Conservation (phyloP, 306 rosid species). For the Ochetophila trinervis region DNA sequence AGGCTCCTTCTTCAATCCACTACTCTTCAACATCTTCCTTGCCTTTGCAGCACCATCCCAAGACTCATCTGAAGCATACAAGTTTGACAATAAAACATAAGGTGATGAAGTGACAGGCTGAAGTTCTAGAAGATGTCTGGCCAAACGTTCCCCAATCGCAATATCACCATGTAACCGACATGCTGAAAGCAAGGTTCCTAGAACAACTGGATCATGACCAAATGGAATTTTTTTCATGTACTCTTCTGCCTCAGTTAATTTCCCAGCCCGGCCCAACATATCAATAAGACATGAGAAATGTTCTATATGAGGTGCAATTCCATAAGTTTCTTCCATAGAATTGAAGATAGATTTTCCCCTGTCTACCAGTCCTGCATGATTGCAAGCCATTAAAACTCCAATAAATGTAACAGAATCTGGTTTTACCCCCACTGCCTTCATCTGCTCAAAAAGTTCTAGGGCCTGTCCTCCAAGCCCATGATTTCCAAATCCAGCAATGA, state of each 20-base stretch:
- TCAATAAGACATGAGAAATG: conserved; percentile 47
- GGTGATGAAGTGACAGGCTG: conserved; percentile 31
- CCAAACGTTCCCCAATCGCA: conserved; percentile 30
- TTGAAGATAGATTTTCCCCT: conserved; percentile 28
- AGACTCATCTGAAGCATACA: conserved; percentile 44
- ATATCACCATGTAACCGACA: conserved; percentile 38
- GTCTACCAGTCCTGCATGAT: conserved; percentile 40
- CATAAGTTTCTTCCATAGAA: conserved; percentile 32
- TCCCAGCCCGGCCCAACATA: conserved; percentile 46
- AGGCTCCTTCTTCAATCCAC: conserved; percentile 32
- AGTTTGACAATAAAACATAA: conserved; percentile 39
- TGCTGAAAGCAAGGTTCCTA: conserved; percentile 44
- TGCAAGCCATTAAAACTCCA: conserved; percentile 41
- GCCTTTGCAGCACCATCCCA: conserved; percentile 39
- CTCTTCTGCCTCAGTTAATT: conserved; percentile 34
- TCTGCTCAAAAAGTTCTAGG: conserved; percentile 31
- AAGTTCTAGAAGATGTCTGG: conserved; percentile 32
- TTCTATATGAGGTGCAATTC: conserved; percentile 28
- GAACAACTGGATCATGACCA: conserved; percentile 30
- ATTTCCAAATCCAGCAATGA: conserved; percentile 41
- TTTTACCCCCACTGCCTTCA: conserved; percentile 30
- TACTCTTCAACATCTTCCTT: conserved; percentile 39
- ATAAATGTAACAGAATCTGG: conserved; percentile 39
- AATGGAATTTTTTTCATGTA: conserved; percentile 32
- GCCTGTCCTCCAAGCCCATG: conserved; percentile 42